Conservation (phyloP, 805 yeast genomes). For the Millerozyma miso region DNA sequence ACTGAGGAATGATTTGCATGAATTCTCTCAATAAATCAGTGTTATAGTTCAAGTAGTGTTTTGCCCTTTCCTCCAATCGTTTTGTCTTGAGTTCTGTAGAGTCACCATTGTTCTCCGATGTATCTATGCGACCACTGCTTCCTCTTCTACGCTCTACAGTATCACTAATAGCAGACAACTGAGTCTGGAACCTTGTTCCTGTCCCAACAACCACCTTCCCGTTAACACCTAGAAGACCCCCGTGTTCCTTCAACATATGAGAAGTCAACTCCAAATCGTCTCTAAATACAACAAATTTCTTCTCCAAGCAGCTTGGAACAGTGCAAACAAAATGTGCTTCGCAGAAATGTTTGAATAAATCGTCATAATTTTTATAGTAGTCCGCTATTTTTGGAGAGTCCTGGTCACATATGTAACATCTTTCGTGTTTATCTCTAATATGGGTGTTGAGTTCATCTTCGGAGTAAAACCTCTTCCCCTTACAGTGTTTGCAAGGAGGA, state of each 20-base stretch:
- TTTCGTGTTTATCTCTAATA: constrained; percentile 78
- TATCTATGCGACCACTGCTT: constrained; percentile 5
- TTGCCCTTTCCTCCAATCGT: constrained; percentile 81
- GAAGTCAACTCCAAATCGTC: constrained; percentile 83
- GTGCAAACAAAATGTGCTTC: constrained; percentile 72
- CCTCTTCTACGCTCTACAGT: constrained; percentile 12
- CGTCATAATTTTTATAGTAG: constrained; percentile 73
- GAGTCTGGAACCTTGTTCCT: constrained; percentile 48
- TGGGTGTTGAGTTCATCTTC: constrained; percentile 83
- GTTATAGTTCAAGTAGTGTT: constrained; percentile 65
- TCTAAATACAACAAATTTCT: constrained; percentile 86
- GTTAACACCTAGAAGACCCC: constrained; percentile 46
- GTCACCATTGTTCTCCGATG: constrained; percentile 13
- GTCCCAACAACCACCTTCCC: constrained; percentile 35
- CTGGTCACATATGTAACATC: constrained; percentile 86
- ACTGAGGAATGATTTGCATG: constrained; percentile 44
- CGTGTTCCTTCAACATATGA: constrained; percentile 83
- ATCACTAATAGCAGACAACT: constrained; percentile 54
- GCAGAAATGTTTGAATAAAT: constrained; percentile 71
- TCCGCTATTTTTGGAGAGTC: constrained; percentile 51
- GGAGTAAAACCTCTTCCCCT: constrained; percentile 71
- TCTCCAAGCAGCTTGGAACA: constrained; percentile 74
- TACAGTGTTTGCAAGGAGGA: constrained; percentile 82
- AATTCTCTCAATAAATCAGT: constrained; percentile 46
- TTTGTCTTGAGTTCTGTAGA: constrained; percentile 41